A percentile compares a stretch with the other conserved stretches of the same genome.
Conservation (phyloP, 2,329 filamentous ascomycete species). For the Fusarium abutilonis region DNA sequence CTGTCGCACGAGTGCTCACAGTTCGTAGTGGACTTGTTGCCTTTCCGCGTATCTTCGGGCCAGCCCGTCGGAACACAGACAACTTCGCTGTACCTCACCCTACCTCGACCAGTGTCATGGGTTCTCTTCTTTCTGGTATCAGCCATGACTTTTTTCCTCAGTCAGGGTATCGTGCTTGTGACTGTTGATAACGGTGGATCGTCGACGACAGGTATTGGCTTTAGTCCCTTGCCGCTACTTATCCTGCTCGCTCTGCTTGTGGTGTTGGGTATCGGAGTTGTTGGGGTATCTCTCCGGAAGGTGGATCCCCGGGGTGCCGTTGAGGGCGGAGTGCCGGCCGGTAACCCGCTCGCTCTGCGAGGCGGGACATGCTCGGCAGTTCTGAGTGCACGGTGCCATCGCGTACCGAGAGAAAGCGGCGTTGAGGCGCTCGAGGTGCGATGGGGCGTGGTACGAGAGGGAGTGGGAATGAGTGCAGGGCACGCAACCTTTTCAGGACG, state of each 20-base stretch:
- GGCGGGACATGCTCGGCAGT: slow-evolving; percentile 63
- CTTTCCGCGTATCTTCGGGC: slow-evolving; percentile 59
- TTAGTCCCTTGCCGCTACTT: slow-evolving; percentile 57
- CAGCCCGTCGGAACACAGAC: slow-evolving; percentile 57
- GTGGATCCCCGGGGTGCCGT: slow-evolving; percentile 51
- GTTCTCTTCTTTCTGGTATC: slow-evolving; percentile 56
- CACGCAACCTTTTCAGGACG: slow-evolving; percentile 58
- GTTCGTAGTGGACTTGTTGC: slow-evolving; percentile 50
- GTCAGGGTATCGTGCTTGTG: slow-evolving; percentile 55
- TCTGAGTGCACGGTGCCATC: slow-evolving; percentile 61
- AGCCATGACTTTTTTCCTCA: slow-evolving; percentile 58
- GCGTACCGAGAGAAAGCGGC: slow-evolving; percentile 44
- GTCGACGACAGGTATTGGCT: slow-evolving; percentile 49
- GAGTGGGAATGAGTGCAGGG: slow-evolving; percentile 51
- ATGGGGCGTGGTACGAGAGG: slow-evolving; percentile 59
- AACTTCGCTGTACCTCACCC: slow-evolving; percentile 60
- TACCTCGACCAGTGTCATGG: slow-evolving; percentile 59
- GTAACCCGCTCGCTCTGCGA: slow-evolving; percentile 60
- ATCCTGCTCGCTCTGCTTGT: slow-evolving; percentile 55
- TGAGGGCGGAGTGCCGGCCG: slow-evolving; percentile 50
- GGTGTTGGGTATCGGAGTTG: slow-evolving; percentile 48
- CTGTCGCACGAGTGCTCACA: slow-evolving; percentile 61
- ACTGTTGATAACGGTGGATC: slow-evolving; percentile 44
- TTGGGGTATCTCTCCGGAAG: slow-evolving; percentile 54
- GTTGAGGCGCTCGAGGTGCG: slow-evolving; percentile 53